Base-by-base conservation (phyloP, 768 basidiomycete genomes). In the Boletus subcaerulescens region DNA sequence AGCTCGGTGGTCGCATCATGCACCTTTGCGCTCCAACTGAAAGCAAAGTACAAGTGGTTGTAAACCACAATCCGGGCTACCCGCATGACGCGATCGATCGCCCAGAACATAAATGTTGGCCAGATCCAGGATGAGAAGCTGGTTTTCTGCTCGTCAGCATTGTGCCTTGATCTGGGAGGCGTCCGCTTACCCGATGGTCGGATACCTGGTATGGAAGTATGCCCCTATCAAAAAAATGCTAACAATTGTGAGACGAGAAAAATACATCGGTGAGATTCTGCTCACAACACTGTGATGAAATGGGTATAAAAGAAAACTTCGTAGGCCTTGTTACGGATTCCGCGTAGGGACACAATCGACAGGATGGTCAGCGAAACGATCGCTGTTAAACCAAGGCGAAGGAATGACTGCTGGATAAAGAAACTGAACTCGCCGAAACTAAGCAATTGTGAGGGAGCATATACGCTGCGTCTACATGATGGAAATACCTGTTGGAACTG, bases 271-370 rank as follows among this genome's bases (percentile, higher is more conserved):
- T 4, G 3, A 9, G 20, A 36, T 15, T n/a, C 17, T 15, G 53
- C 78, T 64, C 55, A 80, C 78, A 74, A 47, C 11, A 76, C 72
- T 22, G 76, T 57, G 4, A 76, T 9, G 49, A 80, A 74, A 62
- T 86, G 85, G 0, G 68, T 39, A 26, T 77, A 62, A 33, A 81
- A 69, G 71, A 86, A 87, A 5, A 77, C 4, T 60, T 86, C 83
- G 50, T 84, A 86, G 2, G 60, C 65, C 6, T 62, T 69, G 3
- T 71, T 63, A 10, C 84, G 77, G 20, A 85, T 59, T 2, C 75
- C 76, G 12, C 80, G 77, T 11, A 85, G 52, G 6, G 82, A 79
- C n/a, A 81, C 53, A 15, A 83, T 40, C 20, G 64, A 67, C 4
- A 84, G 55, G n/a, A 82, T 52, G 2, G 76, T 68, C 15, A 84